phyloP scores from a whole-genome alignment of 2,329 filamentous ascomycete species.

The Colletotrichum viniferum region DNA sequence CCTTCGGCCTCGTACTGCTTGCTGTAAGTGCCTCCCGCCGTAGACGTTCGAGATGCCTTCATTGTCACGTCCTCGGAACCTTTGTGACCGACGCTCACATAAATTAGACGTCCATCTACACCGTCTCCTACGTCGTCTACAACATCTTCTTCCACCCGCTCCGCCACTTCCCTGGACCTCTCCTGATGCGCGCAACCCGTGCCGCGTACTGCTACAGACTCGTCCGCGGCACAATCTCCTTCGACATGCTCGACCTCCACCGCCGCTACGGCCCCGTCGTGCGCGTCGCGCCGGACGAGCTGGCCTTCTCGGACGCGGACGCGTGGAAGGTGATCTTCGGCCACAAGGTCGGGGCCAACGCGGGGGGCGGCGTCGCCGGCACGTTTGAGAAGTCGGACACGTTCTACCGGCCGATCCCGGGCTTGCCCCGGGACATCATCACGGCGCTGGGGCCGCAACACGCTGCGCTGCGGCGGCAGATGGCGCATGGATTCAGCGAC shows the following conservation, averaged over 20 bases:
- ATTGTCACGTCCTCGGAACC: background rate
- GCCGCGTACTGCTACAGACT: background rate
- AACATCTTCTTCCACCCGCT: conserved; percentile 40
- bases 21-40: background rate
- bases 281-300: conserved; percentile 49
- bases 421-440: conserved; percentile 22
- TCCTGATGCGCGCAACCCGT: conserved; percentile 1
- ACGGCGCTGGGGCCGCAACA: background rate
- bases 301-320: conserved; percentile 43
- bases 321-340: conserved; percentile 47
- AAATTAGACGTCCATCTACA: background rate
- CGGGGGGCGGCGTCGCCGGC: background rate
- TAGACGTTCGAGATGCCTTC: background rate
- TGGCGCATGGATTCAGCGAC: conserved; percentile 28
- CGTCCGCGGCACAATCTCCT: background rate
- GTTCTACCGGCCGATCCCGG: conserved; percentile 3
- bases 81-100: background rate
- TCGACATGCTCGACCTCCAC: conserved; percentile 28
- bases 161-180: conserved; percentile 32
- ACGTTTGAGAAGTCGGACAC: conserved; percentile 8
- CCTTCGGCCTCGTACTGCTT: background rate
- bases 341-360: conserved; percentile 8
- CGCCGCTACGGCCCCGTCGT: conserved; percentile 48
- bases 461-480: conserved; percentile 7
- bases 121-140: conserved; percentile 23